phyloP scores from a whole-genome alignment of 179 eudicot species.

The Dionaea muscipula region DNA sequence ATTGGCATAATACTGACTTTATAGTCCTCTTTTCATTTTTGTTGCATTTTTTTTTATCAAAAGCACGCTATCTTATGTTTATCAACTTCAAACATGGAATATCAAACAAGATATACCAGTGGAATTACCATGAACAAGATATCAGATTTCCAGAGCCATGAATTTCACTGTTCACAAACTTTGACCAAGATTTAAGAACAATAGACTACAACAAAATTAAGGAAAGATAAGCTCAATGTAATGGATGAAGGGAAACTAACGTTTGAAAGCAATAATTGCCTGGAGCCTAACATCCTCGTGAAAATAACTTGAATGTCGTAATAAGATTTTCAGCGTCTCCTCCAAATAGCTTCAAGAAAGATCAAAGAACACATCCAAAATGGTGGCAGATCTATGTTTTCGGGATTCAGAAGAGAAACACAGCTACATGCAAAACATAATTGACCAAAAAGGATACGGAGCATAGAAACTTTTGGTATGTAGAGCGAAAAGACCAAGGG shows the following conservation, averaged over 20 bases:
- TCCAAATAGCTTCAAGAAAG: slow-evolving; percentile 59
- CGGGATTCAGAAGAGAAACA: not conserved
- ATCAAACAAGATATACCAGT: no score
- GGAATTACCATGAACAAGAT: no score
- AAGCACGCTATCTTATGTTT: no score
- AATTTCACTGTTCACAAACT: no score
- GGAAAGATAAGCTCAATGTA: not conserved
- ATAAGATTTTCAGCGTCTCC: slow-evolving; percentile 70
- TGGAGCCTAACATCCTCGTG: slow-evolving; percentile 99
- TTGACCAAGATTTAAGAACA: no score
- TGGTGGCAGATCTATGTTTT: not conserved
- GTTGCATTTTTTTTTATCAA: no score
- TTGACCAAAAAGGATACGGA: slow-evolving; percentile 65
- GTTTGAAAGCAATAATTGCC: slow-evolving; percentile 67
- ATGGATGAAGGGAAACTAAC: slow-evolving; percentile 37
- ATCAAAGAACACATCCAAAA: slow-evolving; percentile 31
- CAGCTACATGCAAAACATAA: not conserved
- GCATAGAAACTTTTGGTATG: slow-evolving; percentile 73
- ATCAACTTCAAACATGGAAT: no score
- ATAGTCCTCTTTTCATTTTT: no score
- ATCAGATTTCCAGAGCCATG: no score
- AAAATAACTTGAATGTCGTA: slow-evolving; percentile 71
- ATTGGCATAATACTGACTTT: no score
- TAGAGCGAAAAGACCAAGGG: slow-evolving; percentile 82
- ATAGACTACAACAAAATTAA: not conserved